Base-by-base conservation (phyloP, 495 filamentous ascomycete genomes). In the Letharia columbiana region DNA sequence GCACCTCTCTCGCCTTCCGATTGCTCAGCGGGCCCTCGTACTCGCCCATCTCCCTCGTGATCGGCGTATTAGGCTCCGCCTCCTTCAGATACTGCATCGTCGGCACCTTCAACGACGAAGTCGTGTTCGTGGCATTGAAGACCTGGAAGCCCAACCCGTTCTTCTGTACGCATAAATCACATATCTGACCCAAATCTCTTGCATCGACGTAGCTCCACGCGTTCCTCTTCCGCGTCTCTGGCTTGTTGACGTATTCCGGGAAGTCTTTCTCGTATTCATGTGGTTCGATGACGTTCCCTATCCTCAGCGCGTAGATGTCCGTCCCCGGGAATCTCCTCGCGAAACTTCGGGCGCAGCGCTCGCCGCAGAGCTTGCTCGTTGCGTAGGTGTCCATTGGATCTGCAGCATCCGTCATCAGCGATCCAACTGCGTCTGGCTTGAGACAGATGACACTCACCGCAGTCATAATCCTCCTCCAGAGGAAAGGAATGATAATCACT, bases 141-240 rank as follows among this genome's bases (percentile, higher is more conserved):
- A 85, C 73, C 70, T 86, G 82, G 63, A 85, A 86, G 2, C 82
- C 83, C 18, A 86, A 68, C 1, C 81, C 81, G 69, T 75, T 76
- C 67, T 79, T 82, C 60, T 74, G 23, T 20, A 84, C 76, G 41
- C 73, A 75, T 31, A 81, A 70, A 68, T 84, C 76, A 69, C 81
- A 85, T 63, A 87, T 86, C 72, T 82, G 78, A 4, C 83, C 85
- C 28, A 87, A 68, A 66, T 86, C 84, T 10, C 83, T 72, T 2
- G 84, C 80, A 75, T 87, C 84, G 41, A 81, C 82, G 66, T 87
- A 87, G 31, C 75, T 76, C 84, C 85, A 87, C 0, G 81, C 85
- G 72, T 85, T 83, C 7, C 78, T 70, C 67, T 81, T 83, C 69
- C 82, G 73, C 11, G 75, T 75, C 60, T 73, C 74, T 0, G 83